phyloP scores from a whole-genome alignment of 1,139 yeast species.

The Hemisphaericaspora xylofermentans region DNA sequence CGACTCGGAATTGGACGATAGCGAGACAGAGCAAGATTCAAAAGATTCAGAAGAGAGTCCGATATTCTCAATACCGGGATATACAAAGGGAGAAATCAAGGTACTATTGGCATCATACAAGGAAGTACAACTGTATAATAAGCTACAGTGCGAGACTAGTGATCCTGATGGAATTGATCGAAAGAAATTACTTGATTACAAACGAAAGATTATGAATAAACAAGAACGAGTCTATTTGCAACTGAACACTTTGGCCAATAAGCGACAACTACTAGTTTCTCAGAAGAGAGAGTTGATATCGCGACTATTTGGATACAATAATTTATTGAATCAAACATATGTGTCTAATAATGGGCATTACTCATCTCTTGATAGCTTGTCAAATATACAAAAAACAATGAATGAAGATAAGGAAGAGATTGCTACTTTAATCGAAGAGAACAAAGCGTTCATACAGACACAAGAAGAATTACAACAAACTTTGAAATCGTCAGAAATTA shows the following conservation, averaged over 20 bases:
- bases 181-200: slow-evolving; percentile 29
- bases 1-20: slow-evolving; percentile 24
- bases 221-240: slow-evolving; percentile 38
- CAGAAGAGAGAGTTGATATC: slow-evolving; percentile 43
- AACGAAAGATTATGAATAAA: slow-evolving; percentile 31
- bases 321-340: slow-evolving; percentile 40
- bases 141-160: not conserved
- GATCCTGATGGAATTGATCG: slow-evolving; percentile 28
- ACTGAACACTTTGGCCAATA: slow-evolving; percentile 33
- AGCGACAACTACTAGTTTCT: slow-evolving; percentile 41
- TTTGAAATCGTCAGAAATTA: no score
- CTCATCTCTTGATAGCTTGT: slow-evolving; percentile 37
- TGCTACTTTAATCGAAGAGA: slow-evolving; percentile 33
- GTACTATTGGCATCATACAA: not conserved
- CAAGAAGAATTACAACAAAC: slow-evolving; percentile 25
- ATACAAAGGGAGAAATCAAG: slow-evolving; percentile 32
- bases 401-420: slow-evolving; percentile 47
- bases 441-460: slow-evolving; percentile 29
- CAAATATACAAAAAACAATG: slow-evolving; percentile 39
- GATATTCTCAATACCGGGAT: slow-evolving; percentile 39
- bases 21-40: slow-evolving; percentile 8
- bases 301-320: slow-evolving; percentile 41
- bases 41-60: not conserved
- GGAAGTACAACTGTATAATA: not conserved
- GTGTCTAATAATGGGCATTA: slow-evolving; percentile 44